These are phyloP conservation scores for Hemisphaericaspora xylofermentans DNA, from an alignment of 1,139 yeast species.

Conservation along the genomic window DNA sequence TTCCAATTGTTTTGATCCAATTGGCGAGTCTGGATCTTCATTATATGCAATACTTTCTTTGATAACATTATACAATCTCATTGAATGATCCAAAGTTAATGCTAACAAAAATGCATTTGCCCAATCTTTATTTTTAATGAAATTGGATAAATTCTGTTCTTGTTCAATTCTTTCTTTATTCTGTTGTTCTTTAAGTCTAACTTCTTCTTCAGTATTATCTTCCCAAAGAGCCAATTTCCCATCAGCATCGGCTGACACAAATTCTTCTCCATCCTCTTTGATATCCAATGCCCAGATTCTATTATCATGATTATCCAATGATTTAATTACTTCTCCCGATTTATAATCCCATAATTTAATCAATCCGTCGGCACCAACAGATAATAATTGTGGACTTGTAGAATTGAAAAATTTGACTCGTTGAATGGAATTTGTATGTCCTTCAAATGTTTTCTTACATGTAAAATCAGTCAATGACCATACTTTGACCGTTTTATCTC, in stretches of 20 bases:
- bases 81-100: slow-evolving; percentile 80
- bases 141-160: slow-evolving; percentile 81
- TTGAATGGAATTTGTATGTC: slow-evolving; percentile 91
- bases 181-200: slow-evolving; percentile 49
- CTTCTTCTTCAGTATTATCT: slow-evolving; percentile 76
- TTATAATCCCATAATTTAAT: slow-evolving; percentile 85
- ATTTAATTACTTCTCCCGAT: slow-evolving; percentile 74
- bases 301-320: slow-evolving; percentile 89
- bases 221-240: slow-evolving; percentile 87
- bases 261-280: slow-evolving; percentile 61
- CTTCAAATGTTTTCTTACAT: slow-evolving; percentile 83
- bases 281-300: slow-evolving; percentile 88
- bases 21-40: slow-evolving; percentile 47
- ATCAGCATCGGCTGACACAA: slow-evolving; percentile 92
- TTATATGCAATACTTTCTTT: slow-evolving; percentile 50
- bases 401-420: slow-evolving; percentile 68
- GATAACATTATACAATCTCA: slow-evolving; percentile 73
- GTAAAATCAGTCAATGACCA: slow-evolving; percentile 83
- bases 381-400: slow-evolving; percentile 62
- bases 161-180: slow-evolving; percentile 69
- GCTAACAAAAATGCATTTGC: slow-evolving; percentile 85
- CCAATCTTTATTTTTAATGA: slow-evolving; percentile 74
- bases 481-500: slow-evolving; percentile 85
- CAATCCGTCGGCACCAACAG: slow-evolving; percentile 93
- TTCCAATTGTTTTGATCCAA: slow-evolving; percentile 67